Base-by-base conservation (phyloP, 1,139 yeast genomes). In the Taphrina pruni region DNA sequence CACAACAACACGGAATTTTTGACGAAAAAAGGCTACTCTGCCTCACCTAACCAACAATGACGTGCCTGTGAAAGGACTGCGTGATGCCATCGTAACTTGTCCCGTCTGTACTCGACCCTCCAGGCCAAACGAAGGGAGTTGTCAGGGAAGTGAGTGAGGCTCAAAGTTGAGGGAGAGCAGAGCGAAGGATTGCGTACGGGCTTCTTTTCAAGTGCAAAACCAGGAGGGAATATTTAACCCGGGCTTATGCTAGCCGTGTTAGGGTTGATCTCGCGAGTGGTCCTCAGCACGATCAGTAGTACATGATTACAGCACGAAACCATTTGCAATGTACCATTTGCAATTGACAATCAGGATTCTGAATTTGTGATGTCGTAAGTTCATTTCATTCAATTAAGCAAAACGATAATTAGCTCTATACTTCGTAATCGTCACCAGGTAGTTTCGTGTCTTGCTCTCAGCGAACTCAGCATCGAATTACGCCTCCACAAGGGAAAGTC, bases 131-230 rank as follows among this genome's bases (percentile, higher is more conserved):
- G 54, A 35, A 41, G 17, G 62, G 54, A 58, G 62, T 58, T 58
- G 62, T 45, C 62, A 32, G 62, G 41, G 62, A 58, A 58, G 62
- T 58, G 62, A 39, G 46, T 45, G 62, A 58, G 62, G 54, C 52
- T 38, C 62, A 58, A 58, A 58, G 62, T 58, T 58, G 35, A 17
- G 14, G 39, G 54, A 50, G 6, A 45, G 43, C 43, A 11, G 43
- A 39, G 43, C 32, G 4, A 26, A 45, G 48, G 48, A n/a, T 6
- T 6, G n/a, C 20, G 12, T 2, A 6, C 48, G 12, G 20, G 14
- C 14, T 1, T 39, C 43, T 11, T 9, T 14, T 9, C 43, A 39
- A 11, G 11, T 39, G 11, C 43, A 39, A 14, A 14, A 39, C 43
- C 43, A 6, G 14, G 7, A 39, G 14, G 14, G 43, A 26, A 26